These are phyloP conservation scores for Eucalyptus fibrosa DNA, from an alignment of 345 rosid genomes.

Conservation along the genomic window DNA sequence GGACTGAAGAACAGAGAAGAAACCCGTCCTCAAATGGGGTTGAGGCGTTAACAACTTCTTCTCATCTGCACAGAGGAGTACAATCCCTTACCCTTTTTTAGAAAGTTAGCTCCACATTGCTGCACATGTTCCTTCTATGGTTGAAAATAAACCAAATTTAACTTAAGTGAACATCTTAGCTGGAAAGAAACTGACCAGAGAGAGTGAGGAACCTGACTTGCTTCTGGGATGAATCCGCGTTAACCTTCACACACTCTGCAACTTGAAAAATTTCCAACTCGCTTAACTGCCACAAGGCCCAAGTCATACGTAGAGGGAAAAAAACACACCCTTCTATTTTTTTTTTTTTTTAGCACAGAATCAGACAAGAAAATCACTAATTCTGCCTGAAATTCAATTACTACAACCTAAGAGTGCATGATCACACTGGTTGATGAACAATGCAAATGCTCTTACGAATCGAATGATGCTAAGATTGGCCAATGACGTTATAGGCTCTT, in stretches of 20 bases:
- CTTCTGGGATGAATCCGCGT: conserved; percentile 89
- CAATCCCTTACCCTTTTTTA: background rate
- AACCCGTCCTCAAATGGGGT: conserved; percentile 69
- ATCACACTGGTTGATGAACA: background rate
- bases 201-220: conserved; percentile 75
- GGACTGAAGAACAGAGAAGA: conserved; percentile 58
- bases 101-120: background rate
- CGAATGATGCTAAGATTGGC: background rate
- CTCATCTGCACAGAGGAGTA: conserved; percentile 17
- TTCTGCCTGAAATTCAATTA: background rate
- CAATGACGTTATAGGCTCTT: background rate
- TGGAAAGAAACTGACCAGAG: conserved; percentile 39
- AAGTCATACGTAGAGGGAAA: background rate
- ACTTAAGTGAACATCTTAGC: background rate
- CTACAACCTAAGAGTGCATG: background rate
- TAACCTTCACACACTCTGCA: conserved; percentile 67
- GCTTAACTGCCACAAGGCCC: conserved; percentile 25
- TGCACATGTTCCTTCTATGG: background rate
- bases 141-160: background rate
- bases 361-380: background rate
- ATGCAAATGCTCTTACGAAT: background rate
- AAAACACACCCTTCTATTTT: background rate
- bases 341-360: background rate
- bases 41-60: conserved; percentile 81
- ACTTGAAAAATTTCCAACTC: conserved; percentile 41